Conservation (phyloP, 257 asterid genomes). For the Mentha longifolia region DNA sequence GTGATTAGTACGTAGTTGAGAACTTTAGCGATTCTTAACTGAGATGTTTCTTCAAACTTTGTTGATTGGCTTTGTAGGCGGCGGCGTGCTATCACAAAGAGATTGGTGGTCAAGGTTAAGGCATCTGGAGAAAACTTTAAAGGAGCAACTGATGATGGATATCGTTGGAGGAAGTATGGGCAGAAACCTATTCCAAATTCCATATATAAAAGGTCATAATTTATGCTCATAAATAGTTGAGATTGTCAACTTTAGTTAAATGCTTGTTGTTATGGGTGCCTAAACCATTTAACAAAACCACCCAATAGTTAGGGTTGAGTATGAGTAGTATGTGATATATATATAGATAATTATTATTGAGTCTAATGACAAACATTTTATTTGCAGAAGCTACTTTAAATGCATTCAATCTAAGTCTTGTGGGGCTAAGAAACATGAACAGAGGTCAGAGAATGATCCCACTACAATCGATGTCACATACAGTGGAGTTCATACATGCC, state of each 20-base stretch:
- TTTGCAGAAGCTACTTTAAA: constrained; percentile 32
- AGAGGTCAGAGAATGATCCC: constrained; percentile 9
- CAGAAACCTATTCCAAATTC: neutral
- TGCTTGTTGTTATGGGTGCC: too few species aligned
- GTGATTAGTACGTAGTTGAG: constrained; percentile 15
- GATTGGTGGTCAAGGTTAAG: neutral
- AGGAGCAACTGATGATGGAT: constrained; percentile 19
- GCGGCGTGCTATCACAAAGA: neutral
- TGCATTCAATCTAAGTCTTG: neutral
- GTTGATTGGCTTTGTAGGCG: constrained; percentile 32
- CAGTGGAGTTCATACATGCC: constrained; percentile 8
- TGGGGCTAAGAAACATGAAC: neutral
- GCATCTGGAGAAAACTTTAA: neutral
- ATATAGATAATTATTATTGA: neutral
- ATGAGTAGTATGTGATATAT: too few species aligned
- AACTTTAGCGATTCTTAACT: constrained; percentile 1
- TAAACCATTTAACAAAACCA: too few species aligned
- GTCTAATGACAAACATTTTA: neutral
- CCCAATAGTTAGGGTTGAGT: too few species aligned
- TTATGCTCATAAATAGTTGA: neutral
- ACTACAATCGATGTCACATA: neutral
- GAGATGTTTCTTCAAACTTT: constrained; percentile 21
- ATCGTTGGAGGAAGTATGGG: constrained; percentile 33
- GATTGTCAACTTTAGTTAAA: too few species aligned
- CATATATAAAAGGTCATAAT: constrained; percentile 34